Evolutionary conservation across 441 rosid genomes (phyloP), one percentile per base, ranked within the genome.

Genomic region (Pelargonium fulgidum): DNA sequence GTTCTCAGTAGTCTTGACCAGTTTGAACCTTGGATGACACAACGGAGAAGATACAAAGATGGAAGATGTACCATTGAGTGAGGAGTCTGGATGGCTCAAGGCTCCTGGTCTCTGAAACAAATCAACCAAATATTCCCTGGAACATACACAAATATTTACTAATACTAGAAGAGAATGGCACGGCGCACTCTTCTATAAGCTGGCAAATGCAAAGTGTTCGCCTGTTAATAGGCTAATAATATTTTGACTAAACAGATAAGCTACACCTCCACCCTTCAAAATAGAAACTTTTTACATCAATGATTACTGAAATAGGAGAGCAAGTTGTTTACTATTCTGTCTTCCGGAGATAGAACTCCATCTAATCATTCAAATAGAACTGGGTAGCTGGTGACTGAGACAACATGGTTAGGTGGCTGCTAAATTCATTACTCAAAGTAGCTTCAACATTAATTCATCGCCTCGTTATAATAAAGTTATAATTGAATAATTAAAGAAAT

Each of bases 71-170:
- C 82, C 75, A 80, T 83, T 83, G 68, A 80, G 76, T 47, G 80
- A 75, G 68, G 86, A 83, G 77, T 80, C 80, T 7, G 86, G 86
- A 69, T 63, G 79, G 65, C 76, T 68, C 54, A 83, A 50, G 44
- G 73, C 78, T 48, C 86, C 86, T 7, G 84, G 82, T 62, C 81
- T 72, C 75, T 66, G 74, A 73, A 80, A 59, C 73, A 83, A 71
- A 79, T 83, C 86, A 59, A 83, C 82, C 72, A 78, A 71, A 72
- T 80, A 83, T 74, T 83, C 86, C 84, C 86, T 83, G 77, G 26
- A 76, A 70, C 63, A 52, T 24, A 68, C 7, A 69, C 26, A 77
- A 58, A 44, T 72, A 63, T 68, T 69, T 45, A 75, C 22, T 12
- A 64, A 26, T 48, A 16, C 19, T 10, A 29, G 39, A 9, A 59